Evolutionary conservation across 192 early-diverging fungal species (phyloP).

Genomic region (Piromyces sp.): DNA sequence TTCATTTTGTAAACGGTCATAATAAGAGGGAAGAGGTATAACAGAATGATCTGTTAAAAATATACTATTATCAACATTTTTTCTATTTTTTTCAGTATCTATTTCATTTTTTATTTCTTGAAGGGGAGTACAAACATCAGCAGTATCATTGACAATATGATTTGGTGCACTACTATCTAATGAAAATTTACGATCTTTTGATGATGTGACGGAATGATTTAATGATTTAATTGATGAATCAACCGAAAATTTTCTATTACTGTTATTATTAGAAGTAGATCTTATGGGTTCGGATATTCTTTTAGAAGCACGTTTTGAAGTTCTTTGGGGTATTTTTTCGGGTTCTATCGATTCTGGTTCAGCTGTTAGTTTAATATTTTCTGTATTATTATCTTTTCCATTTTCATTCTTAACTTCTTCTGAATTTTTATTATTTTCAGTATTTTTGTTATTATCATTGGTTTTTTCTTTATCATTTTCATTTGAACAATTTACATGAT

Average conservation of each 20-base stretch:
- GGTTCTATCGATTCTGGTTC: background rate
- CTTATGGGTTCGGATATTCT: no score
- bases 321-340: background rate
- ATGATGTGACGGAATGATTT: background rate
- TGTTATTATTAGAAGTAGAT: background rate
- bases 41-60: background rate
- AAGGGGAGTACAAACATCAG: background rate
- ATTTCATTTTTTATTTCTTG: background rate
- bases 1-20: conserved; percentile 20
- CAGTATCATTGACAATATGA: background rate
- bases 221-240: no score
- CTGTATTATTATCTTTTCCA: background rate
- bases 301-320: no score
- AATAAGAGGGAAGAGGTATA: background rate
- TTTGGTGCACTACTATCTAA: background rate
- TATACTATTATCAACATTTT: background rate
- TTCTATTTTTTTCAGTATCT: background rate
- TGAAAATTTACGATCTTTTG: background rate
- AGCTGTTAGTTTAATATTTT: background rate
- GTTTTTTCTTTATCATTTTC: no score
- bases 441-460: no score
- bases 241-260: background rate
- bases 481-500: no score
- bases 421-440: no score
- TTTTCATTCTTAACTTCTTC: background rate